phyloP scores from a whole-genome alignment of 768 basidiomycete species.

The Lentinula raphanica region DNA sequence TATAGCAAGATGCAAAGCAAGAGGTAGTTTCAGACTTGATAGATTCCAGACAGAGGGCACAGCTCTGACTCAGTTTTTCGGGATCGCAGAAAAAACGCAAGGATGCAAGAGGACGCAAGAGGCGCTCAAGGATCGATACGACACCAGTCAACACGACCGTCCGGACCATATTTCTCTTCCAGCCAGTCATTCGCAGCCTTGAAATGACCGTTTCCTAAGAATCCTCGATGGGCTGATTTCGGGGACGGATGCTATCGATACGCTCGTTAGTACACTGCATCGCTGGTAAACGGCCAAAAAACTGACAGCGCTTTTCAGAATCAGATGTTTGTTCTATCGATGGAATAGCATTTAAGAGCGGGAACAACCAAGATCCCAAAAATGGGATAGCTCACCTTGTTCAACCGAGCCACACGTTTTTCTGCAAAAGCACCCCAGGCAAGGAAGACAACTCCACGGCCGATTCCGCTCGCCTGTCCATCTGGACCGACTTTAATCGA shows the following conservation, averaged over 20 bases:
- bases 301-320: conserved; percentile 71
- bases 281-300: conserved; percentile 4
- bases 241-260: conserved; percentile 77
- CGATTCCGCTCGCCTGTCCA: conserved; percentile 39
- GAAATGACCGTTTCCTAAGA: conserved; percentile 89
- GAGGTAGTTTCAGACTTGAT: too few species aligned
- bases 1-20: too few species aligned
- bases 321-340: conserved; percentile 69
- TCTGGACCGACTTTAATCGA: conserved; percentile 41
- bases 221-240: conserved; percentile 69
- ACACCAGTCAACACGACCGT: conserved; percentile 73
- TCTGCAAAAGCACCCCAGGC: conserved; percentile 89
- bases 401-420: conserved; percentile 74
- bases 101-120: too few species aligned
- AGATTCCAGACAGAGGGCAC: too few species aligned
- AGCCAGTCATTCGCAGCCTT: conserved; percentile 85
- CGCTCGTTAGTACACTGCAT: conserved; percentile 1
- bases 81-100: too few species aligned
- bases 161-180: conserved; percentile 66
- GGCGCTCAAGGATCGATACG: conserved; percentile 13
- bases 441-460: conserved; percentile 73
- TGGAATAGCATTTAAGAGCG: background rate
- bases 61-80: background rate
- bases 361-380: background rate
- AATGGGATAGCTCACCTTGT: conserved; percentile 45